A percentile compares a stretch with the other conserved stretches of the same genome.
phyloP scores from a whole-genome alignment of 805 yeast genomes.

The Metschnikowia proteae region DNA sequence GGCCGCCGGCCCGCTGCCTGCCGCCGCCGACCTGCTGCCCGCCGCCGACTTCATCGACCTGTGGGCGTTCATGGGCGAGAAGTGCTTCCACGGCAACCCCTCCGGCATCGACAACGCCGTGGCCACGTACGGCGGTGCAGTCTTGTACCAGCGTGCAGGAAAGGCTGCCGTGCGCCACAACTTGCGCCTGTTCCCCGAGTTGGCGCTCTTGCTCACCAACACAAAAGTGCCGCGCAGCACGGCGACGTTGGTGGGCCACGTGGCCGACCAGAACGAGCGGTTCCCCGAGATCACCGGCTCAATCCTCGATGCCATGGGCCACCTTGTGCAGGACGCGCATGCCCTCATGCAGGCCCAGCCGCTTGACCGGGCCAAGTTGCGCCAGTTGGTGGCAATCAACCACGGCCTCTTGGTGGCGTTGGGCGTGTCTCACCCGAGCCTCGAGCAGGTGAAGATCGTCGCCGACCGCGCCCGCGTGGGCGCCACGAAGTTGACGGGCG shows the following conservation, averaged over 20 bases:
- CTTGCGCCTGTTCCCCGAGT: conserved; percentile 69
- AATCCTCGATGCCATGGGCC: conserved; percentile 73
- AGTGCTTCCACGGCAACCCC: conserved; percentile 94
- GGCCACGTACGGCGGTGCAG: conserved; percentile 95
- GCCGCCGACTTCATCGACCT: conserved; percentile 64
- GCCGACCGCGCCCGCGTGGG: conserved; percentile 68
- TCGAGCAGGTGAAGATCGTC: conserved; percentile 69
- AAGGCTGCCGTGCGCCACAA: conserved; percentile 60
- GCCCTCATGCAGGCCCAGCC: conserved; percentile 53
- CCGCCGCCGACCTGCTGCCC: conserved; percentile 46
- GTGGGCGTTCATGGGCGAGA: conserved; percentile 93
- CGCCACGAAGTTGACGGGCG: conserved; percentile 92
- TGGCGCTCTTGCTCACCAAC: conserved; percentile 74
- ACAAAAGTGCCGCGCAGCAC: conserved; percentile 87
- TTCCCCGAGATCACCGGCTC: conserved; percentile 54
- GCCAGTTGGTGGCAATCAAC: conserved; percentile 70
- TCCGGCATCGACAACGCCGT: conserved; percentile 96
- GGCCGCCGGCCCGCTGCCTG: conserved; percentile 24
- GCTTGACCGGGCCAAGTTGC: conserved; percentile 44
- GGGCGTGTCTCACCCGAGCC: conserved; percentile 91
- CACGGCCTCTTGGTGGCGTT: conserved; percentile 83
- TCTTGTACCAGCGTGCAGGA: conserved; percentile 71
- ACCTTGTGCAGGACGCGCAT: conserved; percentile 69
- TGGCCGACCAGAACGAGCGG: conserved; percentile 49
- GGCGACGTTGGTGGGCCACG: conserved; percentile 75